A percentile compares a stretch with the other conserved stretches of the same genome.
These are phyloP conservation scores for Xylariaceae sp. DNA, from an alignment of 2,329 filamentous ascomycete genomes.

Conservation along the genomic window DNA sequence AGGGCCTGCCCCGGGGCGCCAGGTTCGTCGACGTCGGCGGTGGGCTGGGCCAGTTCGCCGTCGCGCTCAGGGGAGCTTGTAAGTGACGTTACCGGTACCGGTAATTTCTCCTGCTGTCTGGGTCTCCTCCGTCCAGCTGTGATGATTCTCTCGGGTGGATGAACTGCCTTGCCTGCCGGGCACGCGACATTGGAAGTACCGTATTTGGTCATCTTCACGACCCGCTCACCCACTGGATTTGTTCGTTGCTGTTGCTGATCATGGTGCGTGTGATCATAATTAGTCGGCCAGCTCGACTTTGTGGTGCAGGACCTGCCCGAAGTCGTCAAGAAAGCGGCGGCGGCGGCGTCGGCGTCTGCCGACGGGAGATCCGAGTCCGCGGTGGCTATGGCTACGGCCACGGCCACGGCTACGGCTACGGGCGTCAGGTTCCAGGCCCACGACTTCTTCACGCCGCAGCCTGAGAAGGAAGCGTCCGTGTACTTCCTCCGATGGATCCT, in stretches of 20 bases:
- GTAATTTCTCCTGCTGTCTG: too few species aligned
- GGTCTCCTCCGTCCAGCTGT: too few species aligned
- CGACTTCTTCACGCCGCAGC: conserved; percentile 10
- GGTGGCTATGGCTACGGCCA: too few species aligned
- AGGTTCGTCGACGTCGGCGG: conserved; percentile 54
- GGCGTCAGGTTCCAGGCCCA: conserved; percentile 8
- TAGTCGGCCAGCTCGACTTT: conserved; percentile 36
- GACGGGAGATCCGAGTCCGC: too few species aligned
- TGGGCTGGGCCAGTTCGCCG: conserved; percentile 48
- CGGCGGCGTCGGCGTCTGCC: neutral
- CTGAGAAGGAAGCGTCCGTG: conserved; percentile 4
- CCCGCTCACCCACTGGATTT: neutral
- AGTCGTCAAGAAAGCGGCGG: conserved; percentile 30
- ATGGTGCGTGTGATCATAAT: neutral
- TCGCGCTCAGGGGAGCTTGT: conserved; percentile 47
- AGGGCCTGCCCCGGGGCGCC: conserved; percentile 35
- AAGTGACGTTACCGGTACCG: too few species aligned
- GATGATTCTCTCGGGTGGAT: too few species aligned
- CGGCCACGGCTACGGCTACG: neutral
- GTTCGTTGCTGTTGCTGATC: neutral
- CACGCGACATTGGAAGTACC: neutral
- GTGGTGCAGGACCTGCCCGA: conserved; percentile 48
- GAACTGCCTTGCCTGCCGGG: too few species aligned
- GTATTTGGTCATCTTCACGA: neutral
- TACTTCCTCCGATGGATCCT: conserved; percentile 13